Base-by-base conservation (phyloP, 2,329 filamentous ascomycete species). In the Neonectria neomacrospora region DNA sequence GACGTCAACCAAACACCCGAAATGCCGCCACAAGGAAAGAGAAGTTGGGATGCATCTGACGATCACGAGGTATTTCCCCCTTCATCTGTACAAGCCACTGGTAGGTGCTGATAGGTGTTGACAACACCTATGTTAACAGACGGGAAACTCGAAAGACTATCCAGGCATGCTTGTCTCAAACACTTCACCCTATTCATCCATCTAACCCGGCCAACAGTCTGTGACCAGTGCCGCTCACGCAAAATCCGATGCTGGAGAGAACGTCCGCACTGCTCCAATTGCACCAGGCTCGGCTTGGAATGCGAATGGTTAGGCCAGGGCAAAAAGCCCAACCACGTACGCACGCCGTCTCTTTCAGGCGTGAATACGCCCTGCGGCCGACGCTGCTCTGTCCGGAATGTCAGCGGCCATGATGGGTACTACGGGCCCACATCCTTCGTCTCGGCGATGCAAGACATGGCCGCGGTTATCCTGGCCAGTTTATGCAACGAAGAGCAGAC, bases 301-400 rank as follows among this genome's bases (percentile, higher is more conserved):
- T 63, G 56, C n/a, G 61, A 63, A 34, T 63, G 61, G 55, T 12
- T 63, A 26, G 61, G 61, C 2, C 61, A 63, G 16, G 61, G 61
- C 1, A 63, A 60, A 18, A 60, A 54, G 26, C 61, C 61, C 8
- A 63, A 63, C 37, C 61, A 60, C 26, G 52, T 44, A 41, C 41
- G 30, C 4, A 37, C 42, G 16, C 48, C 61, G 5, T 56, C 56
- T 5, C 18, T 5, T n/a, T n/a, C 44, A 16, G 45, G 44, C 10
- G 34, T 44, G 5, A 52, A 39, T 2, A 47, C 30, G 5, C 44
- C 56, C 12, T 54, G 45, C 28, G 34, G 61, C 3, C 55, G 61
- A 18, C 45, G 44, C 9, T 54, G 44, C 20, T 51, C 52, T 16
- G 47, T 63, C 12, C 50, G 44, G 11, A 59, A 59, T 14, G n/a